Base-by-base conservation (phyloP, 2,329 filamentous ascomycete species). In the Pseudogymnoascus sp. region DNA sequence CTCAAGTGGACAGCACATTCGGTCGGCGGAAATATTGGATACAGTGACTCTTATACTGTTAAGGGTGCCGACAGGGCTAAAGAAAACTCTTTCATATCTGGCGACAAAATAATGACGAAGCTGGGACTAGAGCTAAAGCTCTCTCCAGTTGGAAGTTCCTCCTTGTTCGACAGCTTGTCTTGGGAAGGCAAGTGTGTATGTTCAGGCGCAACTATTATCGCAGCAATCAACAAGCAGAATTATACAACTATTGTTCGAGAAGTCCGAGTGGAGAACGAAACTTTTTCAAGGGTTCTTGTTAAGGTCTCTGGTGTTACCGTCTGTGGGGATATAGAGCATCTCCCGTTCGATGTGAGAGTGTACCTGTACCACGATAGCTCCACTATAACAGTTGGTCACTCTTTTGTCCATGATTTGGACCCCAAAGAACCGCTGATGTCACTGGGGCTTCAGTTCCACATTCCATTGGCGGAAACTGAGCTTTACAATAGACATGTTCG, bases 351-450 rank as follows among this genome's bases (percentile, higher is more conserved):
- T 15, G n/a, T 33, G 47, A 53, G 47, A 53, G n/a, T 53, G 25
- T 53, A 53, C 28, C 9, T 53, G 5, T 53, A 53, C n/a, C 47
- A 53, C n/a, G 15, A 53, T 4, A 53, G 47, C 28, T 53, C 47
- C 37, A 50, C 64, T 58, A 67, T 74, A 12, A 63, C 64, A 22
- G 66, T 73, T 9, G 67, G 58, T 1, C 65, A 71, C 2, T 68
- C 67, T 5, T 63, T 43, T n/a, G 64, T 69, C 15, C 47, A 53
- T n/a, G 47, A 53, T 33, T 33, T 53, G 47, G 47, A 53, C 6
- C 3, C 47, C 9, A n/a, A 53, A 18, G 25, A 33, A 53, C 47
- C 25, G n/a, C 33, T 53, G 47, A 53, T 14, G n/a, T 53, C 47
- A n/a, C 25, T 53, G n/a, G 47, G 47, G 4, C 7, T 53, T 18